Evolutionary conservation across 2,329 filamentous ascomycete genomes (phyloP).

Genomic region (Penicillium crustosum): DNA sequence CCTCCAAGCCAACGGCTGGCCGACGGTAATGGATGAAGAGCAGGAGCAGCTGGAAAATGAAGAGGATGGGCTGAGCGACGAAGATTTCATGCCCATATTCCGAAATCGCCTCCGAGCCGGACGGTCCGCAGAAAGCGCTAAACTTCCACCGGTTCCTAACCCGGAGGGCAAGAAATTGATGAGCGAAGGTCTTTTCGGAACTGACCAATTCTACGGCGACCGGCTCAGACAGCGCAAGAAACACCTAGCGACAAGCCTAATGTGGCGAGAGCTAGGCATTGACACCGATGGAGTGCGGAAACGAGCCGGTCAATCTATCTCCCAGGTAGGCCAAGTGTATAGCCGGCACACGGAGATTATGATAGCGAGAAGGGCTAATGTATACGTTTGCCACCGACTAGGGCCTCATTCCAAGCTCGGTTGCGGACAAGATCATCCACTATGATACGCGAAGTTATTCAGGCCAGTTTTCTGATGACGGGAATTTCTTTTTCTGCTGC

Average conservation of each 20-base stretch:
- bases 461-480: slow-evolving; percentile 94
- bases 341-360: neutral
- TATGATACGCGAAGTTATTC: slow-evolving; percentile 87
- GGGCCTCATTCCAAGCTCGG: slow-evolving; percentile 73
- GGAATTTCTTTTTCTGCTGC: slow-evolving; percentile 94
- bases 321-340: slow-evolving; percentile 54
- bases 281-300: slow-evolving; percentile 58
- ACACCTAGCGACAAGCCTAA: slow-evolving; percentile 65
- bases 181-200: slow-evolving; percentile 77
- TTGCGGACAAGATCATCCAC: slow-evolving; percentile 82
- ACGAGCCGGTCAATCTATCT: slow-evolving; percentile 65
- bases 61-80: slow-evolving; percentile 34
- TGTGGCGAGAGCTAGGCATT: slow-evolving; percentile 80
- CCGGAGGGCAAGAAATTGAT: slow-evolving; percentile 75
- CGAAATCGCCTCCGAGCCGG: slow-evolving; percentile 51
- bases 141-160: slow-evolving; percentile 82
- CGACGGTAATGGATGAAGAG: slow-evolving; percentile 1
- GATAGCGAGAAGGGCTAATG: neutral
- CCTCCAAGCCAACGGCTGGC: slow-evolving; percentile 41
- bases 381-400: slow-evolving; percentile 38
- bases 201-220: slow-evolving; percentile 58
- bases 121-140: slow-evolving; percentile 44
- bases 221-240: slow-evolving; percentile 56
- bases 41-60: slow-evolving; percentile 12
- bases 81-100: slow-evolving; percentile 29